A percentile compares a stretch with the other conserved stretches of the same genome.
These are phyloP conservation scores for Spathaspora arborariae DNA, from an alignment of 805 yeast species.

Conservation along the genomic window DNA sequence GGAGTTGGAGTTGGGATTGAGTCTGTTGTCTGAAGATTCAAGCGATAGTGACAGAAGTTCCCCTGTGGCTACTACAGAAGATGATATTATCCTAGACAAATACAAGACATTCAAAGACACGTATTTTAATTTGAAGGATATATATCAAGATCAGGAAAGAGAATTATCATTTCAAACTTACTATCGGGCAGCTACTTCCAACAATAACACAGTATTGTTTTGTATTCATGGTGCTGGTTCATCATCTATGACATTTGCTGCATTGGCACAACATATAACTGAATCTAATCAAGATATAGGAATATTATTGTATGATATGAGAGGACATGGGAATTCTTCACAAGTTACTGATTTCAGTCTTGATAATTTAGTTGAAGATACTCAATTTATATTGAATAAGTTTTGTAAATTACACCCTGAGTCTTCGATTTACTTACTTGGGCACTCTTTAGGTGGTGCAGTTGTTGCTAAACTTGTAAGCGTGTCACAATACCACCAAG, in stretches of 20 bases:
- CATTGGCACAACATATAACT: conserved; percentile 31
- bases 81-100: background rate
- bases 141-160: conserved; percentile 10
- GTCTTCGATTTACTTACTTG: conserved; percentile 56
- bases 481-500: conserved; percentile 28
- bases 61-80: conserved; percentile 1
- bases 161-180: conserved; percentile 40
- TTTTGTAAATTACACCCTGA: conserved; percentile 20
- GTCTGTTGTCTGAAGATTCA: conserved; percentile 16
- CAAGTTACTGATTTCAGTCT: conserved; percentile 36
- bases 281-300: too few species aligned
- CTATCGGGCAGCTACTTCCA: conserved; percentile 47
- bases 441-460: conserved; percentile 94
- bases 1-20: conserved; percentile 20
- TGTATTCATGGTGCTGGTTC: conserved; percentile 97
- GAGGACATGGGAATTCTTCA: conserved; percentile 72
- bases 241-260: conserved; percentile 71
- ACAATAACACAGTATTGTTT: conserved; percentile 54
- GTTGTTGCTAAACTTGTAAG: conserved; percentile 50
- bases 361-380: conserved; percentile 55
- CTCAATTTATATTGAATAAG: conserved; percentile 41
- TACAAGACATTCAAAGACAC: conserved; percentile 9
- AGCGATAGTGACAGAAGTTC: too few species aligned
- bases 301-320: conserved; percentile 66
- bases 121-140: conserved; percentile 17